Evolutionary conservation across 345 rosid species (phyloP).

Genomic region (Eutrema japonicum): DNA sequence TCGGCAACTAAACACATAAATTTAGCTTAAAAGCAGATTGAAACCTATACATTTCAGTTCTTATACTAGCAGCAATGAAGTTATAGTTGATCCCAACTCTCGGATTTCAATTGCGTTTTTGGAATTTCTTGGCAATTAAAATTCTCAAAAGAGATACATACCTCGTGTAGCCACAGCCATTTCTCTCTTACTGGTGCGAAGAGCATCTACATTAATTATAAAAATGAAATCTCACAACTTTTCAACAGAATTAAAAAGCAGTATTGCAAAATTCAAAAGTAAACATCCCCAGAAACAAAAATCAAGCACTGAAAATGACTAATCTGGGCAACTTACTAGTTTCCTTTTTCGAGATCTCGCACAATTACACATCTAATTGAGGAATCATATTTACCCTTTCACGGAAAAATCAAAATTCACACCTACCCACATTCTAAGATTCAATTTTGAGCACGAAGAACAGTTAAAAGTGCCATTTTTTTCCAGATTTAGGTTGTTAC

Average conservation of each 20-base stretch:
- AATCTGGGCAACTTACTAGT: neutral
- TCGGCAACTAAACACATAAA: neutral
- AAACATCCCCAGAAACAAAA: neutral
- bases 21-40: neutral
- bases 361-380: constrained; percentile 21
- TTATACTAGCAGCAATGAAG: neutral
- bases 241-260: neutral
- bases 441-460: constrained; percentile 11
- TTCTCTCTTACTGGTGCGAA: constrained; percentile 86
- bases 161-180: constrained; percentile 96
- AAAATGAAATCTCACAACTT: constrained; percentile 1
- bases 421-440: neutral
- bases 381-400: neutral
- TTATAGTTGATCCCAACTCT: neutral
- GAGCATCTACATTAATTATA: constrained; percentile 56
- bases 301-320: neutral
- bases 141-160: constrained; percentile 27
- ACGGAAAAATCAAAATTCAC: neutral
- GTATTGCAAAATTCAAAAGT: neutral
- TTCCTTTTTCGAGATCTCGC: neutral
- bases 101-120: neutral
- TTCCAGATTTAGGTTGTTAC: constrained; percentile 39
- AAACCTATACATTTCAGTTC: neutral
- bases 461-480: neutral
- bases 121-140: neutral